These are phyloP conservation scores for Neopestalotiopsis clavispora DNA, from an alignment of 2,329 filamentous ascomycete species.

Conservation along the genomic window DNA sequence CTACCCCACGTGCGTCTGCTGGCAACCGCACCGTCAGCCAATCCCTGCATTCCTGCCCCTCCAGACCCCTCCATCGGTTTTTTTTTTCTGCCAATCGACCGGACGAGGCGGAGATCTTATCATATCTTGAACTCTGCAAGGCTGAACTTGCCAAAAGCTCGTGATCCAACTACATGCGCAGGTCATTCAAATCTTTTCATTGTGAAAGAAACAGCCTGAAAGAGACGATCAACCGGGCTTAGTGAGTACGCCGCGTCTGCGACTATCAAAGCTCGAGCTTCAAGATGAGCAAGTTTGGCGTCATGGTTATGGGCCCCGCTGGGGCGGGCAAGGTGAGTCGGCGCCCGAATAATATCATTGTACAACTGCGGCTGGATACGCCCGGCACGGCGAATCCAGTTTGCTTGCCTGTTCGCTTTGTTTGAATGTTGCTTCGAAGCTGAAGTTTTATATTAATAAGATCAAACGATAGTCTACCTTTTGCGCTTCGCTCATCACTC, in stretches of 20 bases:
- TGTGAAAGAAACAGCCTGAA: background rate
- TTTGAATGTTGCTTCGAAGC: conserved; percentile 13
- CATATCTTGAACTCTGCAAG: conserved; percentile 3
- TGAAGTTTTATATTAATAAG: conserved; percentile 15
- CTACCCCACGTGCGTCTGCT: background rate
- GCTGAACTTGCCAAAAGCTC: background rate
- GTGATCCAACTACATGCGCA: background rate
- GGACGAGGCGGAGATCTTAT: conserved; percentile 7
- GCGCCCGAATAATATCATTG: conserved; percentile 22
- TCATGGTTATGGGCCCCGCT: conserved; percentile 94
- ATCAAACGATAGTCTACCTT: conserved; percentile 76
- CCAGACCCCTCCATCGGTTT: conserved; percentile 14
- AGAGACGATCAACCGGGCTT: background rate
- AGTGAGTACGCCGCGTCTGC: no score
- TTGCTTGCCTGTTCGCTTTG: background rate
- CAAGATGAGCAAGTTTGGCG: conserved; percentile 89
- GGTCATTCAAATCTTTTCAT: background rate
- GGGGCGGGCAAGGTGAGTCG: conserved; percentile 82
- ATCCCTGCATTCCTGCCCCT: conserved; percentile 1
- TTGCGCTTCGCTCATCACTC: conserved; percentile 89
- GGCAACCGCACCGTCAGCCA: background rate
- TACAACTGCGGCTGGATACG: background rate
- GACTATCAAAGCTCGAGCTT: background rate
- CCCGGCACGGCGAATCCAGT: background rate
- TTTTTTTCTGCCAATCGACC: background rate